phyloP scores from a whole-genome alignment of 176 grass and related monocot species.

The Eragrostis curvula region DNA sequence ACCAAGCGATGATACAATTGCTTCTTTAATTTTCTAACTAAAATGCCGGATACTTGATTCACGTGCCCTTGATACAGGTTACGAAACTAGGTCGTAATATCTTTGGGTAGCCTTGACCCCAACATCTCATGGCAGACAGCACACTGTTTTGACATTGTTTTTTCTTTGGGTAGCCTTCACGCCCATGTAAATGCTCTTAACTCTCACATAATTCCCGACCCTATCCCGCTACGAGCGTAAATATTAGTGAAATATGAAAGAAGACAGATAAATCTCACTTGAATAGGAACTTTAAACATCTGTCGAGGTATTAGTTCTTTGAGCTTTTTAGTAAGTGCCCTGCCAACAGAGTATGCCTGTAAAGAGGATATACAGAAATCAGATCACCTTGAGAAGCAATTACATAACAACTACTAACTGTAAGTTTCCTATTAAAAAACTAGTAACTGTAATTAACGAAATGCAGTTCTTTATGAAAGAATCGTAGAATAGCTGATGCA shows the following conservation, averaged over 20 bases:
- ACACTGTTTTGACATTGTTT: too few relatives aligned
- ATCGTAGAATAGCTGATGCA: not conserved
- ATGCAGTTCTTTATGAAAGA: slow-evolving; percentile 9
- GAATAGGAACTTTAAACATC: slow-evolving; percentile 98
- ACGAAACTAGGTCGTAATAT: slow-evolving; percentile 18
- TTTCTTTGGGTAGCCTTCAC: not conserved
- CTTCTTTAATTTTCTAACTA: slow-evolving; percentile 21
- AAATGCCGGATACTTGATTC: not conserved
- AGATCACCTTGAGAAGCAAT: slow-evolving; percentile 26
- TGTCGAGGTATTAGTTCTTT: slow-evolving; percentile 99
- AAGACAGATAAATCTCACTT: slow-evolving; percentile 60
- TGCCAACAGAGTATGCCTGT: slow-evolving; percentile 91
- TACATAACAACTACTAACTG: not conserved
- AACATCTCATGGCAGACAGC: not conserved
- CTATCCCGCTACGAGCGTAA: slow-evolving; percentile 35
- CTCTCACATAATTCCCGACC: not conserved
- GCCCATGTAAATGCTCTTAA: slow-evolving; percentile 15
- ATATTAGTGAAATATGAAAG: slow-evolving; percentile 35
- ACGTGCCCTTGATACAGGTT: slow-evolving; percentile 17
- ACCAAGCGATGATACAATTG: not conserved
- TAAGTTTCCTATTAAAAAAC: too few relatives aligned
- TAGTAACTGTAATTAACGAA: not conserved
- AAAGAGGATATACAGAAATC: slow-evolving; percentile 39
- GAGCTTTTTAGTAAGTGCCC: slow-evolving; percentile 85
- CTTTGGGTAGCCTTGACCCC: not conserved